Conservation (phyloP, 306 rosid genomes). For the Inga oerstediana region DNA sequence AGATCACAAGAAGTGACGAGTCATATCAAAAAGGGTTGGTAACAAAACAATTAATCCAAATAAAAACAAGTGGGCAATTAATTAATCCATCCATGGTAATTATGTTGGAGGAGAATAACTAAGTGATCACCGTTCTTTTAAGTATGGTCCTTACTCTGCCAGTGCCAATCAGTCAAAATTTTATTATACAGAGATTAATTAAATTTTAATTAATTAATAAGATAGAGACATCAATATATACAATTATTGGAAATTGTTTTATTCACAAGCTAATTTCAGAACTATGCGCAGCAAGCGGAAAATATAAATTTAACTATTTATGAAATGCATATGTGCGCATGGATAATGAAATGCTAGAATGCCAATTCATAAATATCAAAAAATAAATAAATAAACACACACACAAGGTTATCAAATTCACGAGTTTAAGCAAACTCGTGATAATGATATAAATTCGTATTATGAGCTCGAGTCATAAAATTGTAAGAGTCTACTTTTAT, state of each 20-base stretch:
- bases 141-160: background rate
- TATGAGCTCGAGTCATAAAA: too few relatives aligned
- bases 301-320: too few relatives aligned
- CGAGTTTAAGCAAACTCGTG: too few relatives aligned
- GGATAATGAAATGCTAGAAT: too few relatives aligned
- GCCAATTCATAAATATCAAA: background rate
- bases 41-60: background rate
- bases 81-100: background rate
- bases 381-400: too few relatives aligned
- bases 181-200: background rate
- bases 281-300: too few relatives aligned
- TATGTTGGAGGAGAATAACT: background rate
- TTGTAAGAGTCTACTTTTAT: too few relatives aligned
- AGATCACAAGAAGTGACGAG: background rate
- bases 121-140: background rate
- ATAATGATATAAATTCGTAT: too few relatives aligned
- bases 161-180: background rate
- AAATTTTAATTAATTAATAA: background rate
- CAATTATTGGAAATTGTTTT: background rate
- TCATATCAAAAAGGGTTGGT: slow-evolving; percentile 2
- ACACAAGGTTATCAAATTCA: too few relatives aligned
- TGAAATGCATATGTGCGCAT: too few relatives aligned
- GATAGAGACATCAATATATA: background rate
- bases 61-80: background rate
- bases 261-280: too few relatives aligned